Evolutionary conservation across 2,329 filamentous ascomycete genomes (phyloP).

Genomic region (Calonectria crousiana): DNA sequence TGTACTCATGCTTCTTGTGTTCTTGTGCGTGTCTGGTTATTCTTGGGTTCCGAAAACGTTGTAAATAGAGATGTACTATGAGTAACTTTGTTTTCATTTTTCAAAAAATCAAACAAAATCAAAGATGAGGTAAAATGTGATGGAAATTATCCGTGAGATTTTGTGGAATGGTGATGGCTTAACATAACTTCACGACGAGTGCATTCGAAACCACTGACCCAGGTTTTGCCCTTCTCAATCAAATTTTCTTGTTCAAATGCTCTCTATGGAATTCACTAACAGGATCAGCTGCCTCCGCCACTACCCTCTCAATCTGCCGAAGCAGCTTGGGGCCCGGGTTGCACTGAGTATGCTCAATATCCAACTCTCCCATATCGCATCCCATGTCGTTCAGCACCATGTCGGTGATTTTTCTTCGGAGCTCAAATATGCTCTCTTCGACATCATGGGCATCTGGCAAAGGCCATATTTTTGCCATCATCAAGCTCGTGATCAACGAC

Average conservation of each 20-base stretch:
- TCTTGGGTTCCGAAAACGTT: background rate
- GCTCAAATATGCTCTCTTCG: constrained; percentile 37
- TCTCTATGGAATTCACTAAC: constrained; percentile 6
- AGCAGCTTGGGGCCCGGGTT: constrained; percentile 35
- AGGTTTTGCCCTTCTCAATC: background rate
- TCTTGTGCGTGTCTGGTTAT: background rate
- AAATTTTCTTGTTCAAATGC: constrained; percentile 7
- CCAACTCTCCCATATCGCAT: constrained; percentile 10
- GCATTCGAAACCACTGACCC: background rate
- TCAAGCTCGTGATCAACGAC: constrained; percentile 48
- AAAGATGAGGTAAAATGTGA: background rate
- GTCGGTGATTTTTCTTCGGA: constrained; percentile 36
- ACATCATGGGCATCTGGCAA: constrained; percentile 39
- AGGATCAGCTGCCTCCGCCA: constrained; percentile 26
- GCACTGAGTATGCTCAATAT: constrained; percentile 33
- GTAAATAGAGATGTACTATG: background rate
- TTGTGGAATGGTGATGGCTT: background rate
- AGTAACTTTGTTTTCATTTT: background rate
- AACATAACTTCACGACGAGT: background rate
- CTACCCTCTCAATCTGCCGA: constrained; percentile 30
- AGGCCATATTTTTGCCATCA: constrained; percentile 47
- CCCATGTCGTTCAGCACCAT: constrained; percentile 44
- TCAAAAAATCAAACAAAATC: background rate
- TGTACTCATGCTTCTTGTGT: background rate
- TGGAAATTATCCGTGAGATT: background rate